These are phyloP conservation scores for Boletus semigastroideus DNA, from an alignment of 1,284 basidiomycete genomes.

Conservation along the genomic window DNA sequence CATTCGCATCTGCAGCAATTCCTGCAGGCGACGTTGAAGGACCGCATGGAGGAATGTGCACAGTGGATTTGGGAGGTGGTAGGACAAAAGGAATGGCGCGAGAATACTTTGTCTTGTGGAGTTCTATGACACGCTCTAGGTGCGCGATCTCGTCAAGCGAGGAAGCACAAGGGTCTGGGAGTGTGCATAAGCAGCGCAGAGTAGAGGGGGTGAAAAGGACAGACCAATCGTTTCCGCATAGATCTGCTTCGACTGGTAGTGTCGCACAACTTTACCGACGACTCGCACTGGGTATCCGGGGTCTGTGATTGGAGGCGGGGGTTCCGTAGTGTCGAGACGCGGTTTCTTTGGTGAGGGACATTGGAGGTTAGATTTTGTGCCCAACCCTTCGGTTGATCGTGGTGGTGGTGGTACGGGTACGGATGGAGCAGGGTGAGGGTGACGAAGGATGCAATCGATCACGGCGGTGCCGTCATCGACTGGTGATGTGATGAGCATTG, in stretches of 20 bases:
- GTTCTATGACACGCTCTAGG: conserved; percentile 48
- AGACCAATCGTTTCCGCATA: conserved; percentile 47
- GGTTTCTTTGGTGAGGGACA: conserved; percentile 21
- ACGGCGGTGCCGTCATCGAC: conserved; percentile 75
- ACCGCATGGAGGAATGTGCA: conserved; percentile 4
- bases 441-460: conserved; percentile 58
- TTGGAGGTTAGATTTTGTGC: background rate
- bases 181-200: background rate
- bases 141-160: conserved; percentile 61
- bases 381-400: conserved; percentile 2
- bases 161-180: conserved; percentile 46
- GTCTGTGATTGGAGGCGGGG: conserved; percentile 41
- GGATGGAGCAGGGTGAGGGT: conserved; percentile 20
- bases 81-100: conserved; percentile 46
- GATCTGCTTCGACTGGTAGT: conserved; percentile 47
- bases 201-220: background rate
- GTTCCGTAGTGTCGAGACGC: conserved; percentile 12
- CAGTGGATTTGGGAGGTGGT: conserved; percentile 23
- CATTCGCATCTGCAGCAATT: background rate
- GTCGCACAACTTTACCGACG: conserved; percentile 46
- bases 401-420: background rate
- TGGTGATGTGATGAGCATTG: conserved; percentile 24
- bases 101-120: conserved; percentile 57
- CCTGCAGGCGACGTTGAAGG: background rate
- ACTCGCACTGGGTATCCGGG: conserved; percentile 52